Base-by-base conservation (phyloP, 805 yeast genomes). In the Monosporozyma siamensis region DNA sequence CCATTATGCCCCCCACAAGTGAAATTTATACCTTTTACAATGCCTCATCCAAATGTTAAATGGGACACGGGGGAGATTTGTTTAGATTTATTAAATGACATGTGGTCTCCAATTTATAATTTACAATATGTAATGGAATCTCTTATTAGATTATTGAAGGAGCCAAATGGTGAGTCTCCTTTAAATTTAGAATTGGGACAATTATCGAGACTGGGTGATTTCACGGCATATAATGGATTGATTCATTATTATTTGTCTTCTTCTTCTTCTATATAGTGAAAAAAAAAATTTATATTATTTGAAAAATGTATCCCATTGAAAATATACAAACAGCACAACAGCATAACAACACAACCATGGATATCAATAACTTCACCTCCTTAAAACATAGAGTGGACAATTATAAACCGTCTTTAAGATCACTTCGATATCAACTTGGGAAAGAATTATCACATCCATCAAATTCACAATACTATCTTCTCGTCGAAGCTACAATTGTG, bases 21-120 rank as follows among this genome's bases (percentile, higher is more conserved):
- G 41, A 59, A 50, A 42, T 82, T 82, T 49, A 38, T 53, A 39
- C 42, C 59, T 49, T 38, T 56, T 45, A 25, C 68, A 54, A 52
- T 70, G 73, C 50, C 61, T 2, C 80, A 75, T 52, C 71, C 75
- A 18, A 75, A 75, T 51, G 67, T 75, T 4, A 65, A 69, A 45
- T 69, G 68, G 47, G 42, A 68, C 35, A 70, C 78, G 1, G 90
- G 90, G 1, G 85, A 79, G 48, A 79, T 82, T 6, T 82, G 90
- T 58, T 61, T 82, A 4, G 85, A 81, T 55, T 76, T 82, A 8
- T 61, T 82, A 39, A 74, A 77, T 43, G 56, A 48, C 2, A 67
- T 67, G 45, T 82, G 89, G 89, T 72, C 84, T 0, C 89, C 90
- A 0, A 85, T 84, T 1, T 82, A 87, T 84, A 74, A 78, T 42